Percentiles rank a stretch among this genome's conserved stretches.
Evolutionary conservation across 495 filamentous ascomycete species (phyloP).

Genomic region (Xylaria scruposa): DNA sequence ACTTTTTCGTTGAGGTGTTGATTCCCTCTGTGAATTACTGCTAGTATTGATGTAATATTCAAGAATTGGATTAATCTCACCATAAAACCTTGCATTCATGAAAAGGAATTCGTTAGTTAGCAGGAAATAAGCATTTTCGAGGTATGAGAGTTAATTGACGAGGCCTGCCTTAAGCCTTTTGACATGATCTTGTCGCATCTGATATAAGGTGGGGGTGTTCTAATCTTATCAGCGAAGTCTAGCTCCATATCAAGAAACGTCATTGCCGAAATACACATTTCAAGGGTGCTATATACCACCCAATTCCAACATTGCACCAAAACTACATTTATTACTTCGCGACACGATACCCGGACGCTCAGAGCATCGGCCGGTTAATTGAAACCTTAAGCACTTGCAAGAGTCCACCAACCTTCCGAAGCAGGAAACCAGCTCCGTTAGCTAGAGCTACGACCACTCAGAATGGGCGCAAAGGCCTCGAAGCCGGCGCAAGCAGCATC

Average conservation of each 20-base stretch:
- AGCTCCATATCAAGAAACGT: conserved; percentile 2
- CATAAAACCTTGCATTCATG: background rate
- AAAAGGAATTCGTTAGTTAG: background rate
- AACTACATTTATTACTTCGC: background rate
- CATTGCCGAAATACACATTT: background rate
- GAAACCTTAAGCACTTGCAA: background rate
- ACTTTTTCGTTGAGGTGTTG: too few species aligned
- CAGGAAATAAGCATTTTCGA: background rate
- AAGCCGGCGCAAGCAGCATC: conserved; percentile 46
- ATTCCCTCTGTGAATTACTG: background rate
- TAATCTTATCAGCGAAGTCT: conserved; percentile 3
- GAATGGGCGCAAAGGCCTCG: conserved; percentile 40
- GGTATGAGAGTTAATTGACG: background rate
- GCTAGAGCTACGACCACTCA: conserved; percentile 6
- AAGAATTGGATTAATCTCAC: background rate
- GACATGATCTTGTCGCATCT: too few species aligned
- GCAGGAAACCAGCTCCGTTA: background rate
- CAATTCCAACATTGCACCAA: background rate
- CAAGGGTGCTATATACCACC: background rate
- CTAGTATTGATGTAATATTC: background rate
- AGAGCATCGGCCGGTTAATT: background rate
- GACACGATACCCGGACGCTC: background rate
- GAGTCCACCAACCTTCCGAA: background rate
- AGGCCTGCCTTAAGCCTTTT: background rate
- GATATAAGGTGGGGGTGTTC: background rate